Conservation (phyloP, 108 stramenopile genomes). For the Conticribra weissflogii region DNA sequence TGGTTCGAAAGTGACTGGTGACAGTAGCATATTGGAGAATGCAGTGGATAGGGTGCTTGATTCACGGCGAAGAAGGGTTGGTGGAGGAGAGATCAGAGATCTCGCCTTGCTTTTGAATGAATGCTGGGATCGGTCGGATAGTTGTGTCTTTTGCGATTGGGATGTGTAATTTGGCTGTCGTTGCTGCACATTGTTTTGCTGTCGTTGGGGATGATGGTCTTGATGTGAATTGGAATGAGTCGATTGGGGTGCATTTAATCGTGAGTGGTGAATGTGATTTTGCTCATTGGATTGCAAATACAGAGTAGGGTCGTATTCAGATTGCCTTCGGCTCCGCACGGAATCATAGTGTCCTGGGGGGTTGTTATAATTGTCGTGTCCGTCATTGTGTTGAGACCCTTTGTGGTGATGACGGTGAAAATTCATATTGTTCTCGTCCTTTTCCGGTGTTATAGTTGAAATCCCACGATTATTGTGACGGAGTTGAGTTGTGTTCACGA, state of each 20-base stretch:
- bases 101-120: neutral
- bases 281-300: no score
- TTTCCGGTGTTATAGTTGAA: no score
- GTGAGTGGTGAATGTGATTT: neutral
- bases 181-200: no score
- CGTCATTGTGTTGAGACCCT: neutral
- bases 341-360: neutral
- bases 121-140: neutral
- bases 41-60: slow-evolving; percentile 15
- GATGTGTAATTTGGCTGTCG: no score
- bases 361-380: neutral
- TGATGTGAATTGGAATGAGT: no score
- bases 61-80: neutral
- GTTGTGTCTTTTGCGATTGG: no score
- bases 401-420: neutral
- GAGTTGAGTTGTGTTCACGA: neutral
- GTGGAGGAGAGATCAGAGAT: slow-evolving; percentile 2
- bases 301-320: neutral
- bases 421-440: no score
- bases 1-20: slow-evolving; percentile 28
- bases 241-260: no score
- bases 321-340: neutral
- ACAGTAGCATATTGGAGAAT: slow-evolving; percentile 34
- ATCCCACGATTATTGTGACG: no score
- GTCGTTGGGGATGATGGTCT: no score